Base-by-base conservation (phyloP, 139 green algal genomes). In the Volvox reticuliferus region DNA sequence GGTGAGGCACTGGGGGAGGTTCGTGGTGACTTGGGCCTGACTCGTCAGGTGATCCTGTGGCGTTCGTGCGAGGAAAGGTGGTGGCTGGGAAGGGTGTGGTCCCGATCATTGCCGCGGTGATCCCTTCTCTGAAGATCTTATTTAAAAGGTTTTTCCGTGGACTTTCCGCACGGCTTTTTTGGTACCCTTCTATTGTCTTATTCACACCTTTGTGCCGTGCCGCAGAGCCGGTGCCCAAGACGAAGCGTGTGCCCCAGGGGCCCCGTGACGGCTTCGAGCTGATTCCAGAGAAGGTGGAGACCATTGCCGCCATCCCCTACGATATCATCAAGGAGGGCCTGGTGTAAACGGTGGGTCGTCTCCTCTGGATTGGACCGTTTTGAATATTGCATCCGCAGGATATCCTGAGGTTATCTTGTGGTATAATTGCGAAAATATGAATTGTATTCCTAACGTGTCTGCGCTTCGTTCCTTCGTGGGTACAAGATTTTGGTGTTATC, bases 221-320 rank as follows among this genome's bases (percentile, higher is more conserved):
- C 65, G 65, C 65, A 96, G 94, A 93, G 86, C 83, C 87, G n/a
- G 30, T 79, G 12, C 87, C 94, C 33, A 91, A 84, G 28, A 94
- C 90, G 69, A 99, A 99, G 97, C 95, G 98, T 76, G 79, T 95
- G 86, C 91, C 95, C 77, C 93, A 87, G 55, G 95, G 95, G 28
- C 98, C 98, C 26, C 94, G 97, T 81, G 94, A 94, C 61, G 98
- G 94, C 82, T 99, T 99, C 94, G 96, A 91, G 36, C 91, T 99
- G 77, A 91, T 94, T 76, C 96, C 97, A 82, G 95, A 96, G 63
- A 94, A 93, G 87, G 92, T 97, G 87, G 94, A 99, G 94, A 99
- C 97, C 35, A 97, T 99, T 90, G 99, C 98, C 19, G 93, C 98
- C 83, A 98, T 99, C 93, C 98, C 98, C 33, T 99, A 99, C 96